These are phyloP conservation scores for Bruguiera hainesii DNA, from an alignment of 441 rosid species.

Conservation along the genomic window DNA sequence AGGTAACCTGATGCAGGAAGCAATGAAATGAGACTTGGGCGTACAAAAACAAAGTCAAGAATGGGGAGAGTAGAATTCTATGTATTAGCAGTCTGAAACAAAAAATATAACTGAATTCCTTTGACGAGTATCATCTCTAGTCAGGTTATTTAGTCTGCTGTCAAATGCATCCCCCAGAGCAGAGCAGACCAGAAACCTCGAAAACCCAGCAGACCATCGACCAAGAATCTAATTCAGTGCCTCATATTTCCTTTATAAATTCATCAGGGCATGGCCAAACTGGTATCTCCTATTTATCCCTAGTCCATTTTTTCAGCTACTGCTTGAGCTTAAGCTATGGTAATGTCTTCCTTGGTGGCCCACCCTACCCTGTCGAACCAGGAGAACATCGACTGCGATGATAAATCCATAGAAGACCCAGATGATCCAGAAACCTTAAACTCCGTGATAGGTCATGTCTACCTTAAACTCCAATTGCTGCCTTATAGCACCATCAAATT, in stretches of 20 bases:
- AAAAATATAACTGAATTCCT: too few relatives aligned
- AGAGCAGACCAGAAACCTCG: constrained; percentile 15
- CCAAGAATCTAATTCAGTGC: constrained; percentile 3
- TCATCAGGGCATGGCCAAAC: background rate
- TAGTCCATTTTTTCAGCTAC: background rate
- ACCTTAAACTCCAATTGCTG: constrained; percentile 22
- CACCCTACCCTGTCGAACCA: constrained; percentile 10
- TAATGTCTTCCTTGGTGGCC: constrained; percentile 22
- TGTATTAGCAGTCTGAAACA: too few relatives aligned
- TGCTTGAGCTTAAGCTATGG: background rate
- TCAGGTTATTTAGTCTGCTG: too few relatives aligned
- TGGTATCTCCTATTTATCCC: background rate
- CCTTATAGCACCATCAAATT: background rate
- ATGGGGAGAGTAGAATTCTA: too few relatives aligned
- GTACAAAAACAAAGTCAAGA: too few relatives aligned
- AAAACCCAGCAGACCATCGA: constrained; percentile 21
- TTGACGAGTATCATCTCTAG: too few relatives aligned
- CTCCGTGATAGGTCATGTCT: constrained; percentile 32
- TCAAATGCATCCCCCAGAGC: constrained; percentile 4
- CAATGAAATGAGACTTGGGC: too few relatives aligned
- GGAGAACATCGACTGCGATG: constrained; percentile 3
- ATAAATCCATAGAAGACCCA: constrained; percentile 17
- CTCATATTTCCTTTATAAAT: constrained; percentile 17
- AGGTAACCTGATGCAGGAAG: too few relatives aligned
- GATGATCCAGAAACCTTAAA: constrained; percentile 21